Percentiles rank a stretch among this genome's conserved stretches.
These are phyloP conservation scores for Apiotrichum mycotoxinovorans DNA, from an alignment of 1,284 basidiomycete species.

Conservation along the genomic window DNA sequence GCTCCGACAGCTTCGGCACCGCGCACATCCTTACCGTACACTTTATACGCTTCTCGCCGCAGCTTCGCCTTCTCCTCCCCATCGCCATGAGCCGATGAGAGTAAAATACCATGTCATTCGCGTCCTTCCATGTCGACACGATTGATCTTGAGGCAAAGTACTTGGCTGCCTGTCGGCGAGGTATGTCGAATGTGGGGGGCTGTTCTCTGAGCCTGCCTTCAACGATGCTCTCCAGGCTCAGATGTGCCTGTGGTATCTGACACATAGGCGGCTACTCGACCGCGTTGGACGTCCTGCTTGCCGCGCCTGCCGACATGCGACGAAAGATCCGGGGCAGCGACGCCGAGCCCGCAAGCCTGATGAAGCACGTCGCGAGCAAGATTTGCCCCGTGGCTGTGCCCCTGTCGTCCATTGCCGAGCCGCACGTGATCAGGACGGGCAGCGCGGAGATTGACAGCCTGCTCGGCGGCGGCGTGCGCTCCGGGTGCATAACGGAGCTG, in stretches of 20 bases:
- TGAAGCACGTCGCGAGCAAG: slow-evolving; percentile 23
- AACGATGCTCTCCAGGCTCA: no score
- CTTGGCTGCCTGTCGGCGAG: slow-evolving; percentile 28
- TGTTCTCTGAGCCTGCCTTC: background rate
- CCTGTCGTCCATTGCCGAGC: background rate
- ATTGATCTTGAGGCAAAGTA: slow-evolving; percentile 29
- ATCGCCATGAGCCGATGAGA: background rate
- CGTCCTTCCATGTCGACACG: slow-evolving; percentile 33
- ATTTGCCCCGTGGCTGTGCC: slow-evolving; percentile 22
- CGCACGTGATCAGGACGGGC: slow-evolving; percentile 54
- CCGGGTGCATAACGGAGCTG: slow-evolving; percentile 76
- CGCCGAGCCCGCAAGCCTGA: slow-evolving; percentile 21
- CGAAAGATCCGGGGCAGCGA: slow-evolving; percentile 28
- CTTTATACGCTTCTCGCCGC: no score
- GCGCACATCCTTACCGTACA: no score
- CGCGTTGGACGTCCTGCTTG: slow-evolving; percentile 44
- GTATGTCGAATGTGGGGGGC: slow-evolving; percentile 20
- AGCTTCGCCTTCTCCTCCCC: no score
- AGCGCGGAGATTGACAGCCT: slow-evolving; percentile 62
- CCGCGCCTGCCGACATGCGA: slow-evolving; percentile 33
- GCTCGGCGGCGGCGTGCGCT: slow-evolving; percentile 69
- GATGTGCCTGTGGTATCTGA: no score
- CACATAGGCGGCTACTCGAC: slow-evolving; percentile 31
- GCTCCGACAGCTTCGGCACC: no score
- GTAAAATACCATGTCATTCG: slow-evolving; percentile 31